These are phyloP conservation scores for Fraxinus nigra DNA, from an alignment of 305 asterid species.

Conservation along the genomic window DNA sequence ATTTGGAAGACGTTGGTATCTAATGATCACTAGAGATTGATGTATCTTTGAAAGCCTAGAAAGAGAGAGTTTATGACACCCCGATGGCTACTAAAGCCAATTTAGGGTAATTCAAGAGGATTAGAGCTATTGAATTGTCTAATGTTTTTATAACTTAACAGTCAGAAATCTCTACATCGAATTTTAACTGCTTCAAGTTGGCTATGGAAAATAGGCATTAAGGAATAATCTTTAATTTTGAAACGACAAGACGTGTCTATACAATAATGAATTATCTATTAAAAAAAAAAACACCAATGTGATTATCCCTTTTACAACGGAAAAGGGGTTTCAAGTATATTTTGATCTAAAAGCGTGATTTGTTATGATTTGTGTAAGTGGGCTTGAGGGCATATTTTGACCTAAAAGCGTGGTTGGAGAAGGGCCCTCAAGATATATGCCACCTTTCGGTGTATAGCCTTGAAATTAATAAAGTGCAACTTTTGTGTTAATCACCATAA, in stretches of 20 bases:
- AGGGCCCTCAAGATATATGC: neutral
- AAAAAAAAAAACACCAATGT: neutral
- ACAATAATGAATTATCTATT: neutral
- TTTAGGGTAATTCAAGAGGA: too few relatives aligned
- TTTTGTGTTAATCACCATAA: neutral
- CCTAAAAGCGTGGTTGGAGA: neutral
- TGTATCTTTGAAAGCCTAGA: too few relatives aligned
- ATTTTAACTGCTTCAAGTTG: too few relatives aligned
- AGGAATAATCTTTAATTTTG: too few relatives aligned
- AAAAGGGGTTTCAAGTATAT: neutral
- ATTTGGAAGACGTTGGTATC: neutral
- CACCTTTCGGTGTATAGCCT: neutral
- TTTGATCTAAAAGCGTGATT: neutral
- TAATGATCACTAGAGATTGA: neutral
- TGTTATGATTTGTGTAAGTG: neutral
- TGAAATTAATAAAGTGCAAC: neutral
- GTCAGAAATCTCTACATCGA: neutral
- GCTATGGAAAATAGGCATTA: too few relatives aligned
- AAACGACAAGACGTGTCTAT: neutral
- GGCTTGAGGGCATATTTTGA: neutral
- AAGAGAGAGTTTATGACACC: neutral
- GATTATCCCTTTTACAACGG: neutral
- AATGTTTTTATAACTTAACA: too few relatives aligned
- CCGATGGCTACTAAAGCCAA: neutral
- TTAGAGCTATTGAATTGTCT: too few relatives aligned